phyloP scores from a whole-genome alignment of 2,329 filamentous ascomycete genomes.

The Aspergillus caelatus region DNA sequence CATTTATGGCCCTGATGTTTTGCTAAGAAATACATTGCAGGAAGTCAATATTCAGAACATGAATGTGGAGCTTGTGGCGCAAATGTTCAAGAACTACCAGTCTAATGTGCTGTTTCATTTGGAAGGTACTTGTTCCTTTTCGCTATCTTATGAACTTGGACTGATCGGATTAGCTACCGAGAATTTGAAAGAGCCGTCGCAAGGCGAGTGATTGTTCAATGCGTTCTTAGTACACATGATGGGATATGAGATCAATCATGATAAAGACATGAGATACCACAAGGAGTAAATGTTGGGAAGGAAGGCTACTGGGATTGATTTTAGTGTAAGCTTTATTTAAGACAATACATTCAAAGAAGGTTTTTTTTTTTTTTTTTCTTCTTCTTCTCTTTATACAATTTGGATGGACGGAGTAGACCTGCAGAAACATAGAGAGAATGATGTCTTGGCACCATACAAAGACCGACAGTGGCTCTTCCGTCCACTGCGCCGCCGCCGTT shows the following conservation, averaged over 20 bases:
- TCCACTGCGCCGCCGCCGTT: conserved; percentile 17
- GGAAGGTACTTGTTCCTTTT: conserved; percentile 66
- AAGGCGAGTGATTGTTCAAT: conserved; percentile 25
- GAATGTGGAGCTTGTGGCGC: conserved; percentile 95
- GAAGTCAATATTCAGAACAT: conserved; percentile 99
- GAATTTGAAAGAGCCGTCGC: conserved; percentile 77
- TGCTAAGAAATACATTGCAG: conserved; percentile 48
- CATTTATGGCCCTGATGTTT: not conserved
- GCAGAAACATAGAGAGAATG: not conserved
- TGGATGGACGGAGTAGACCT: not conserved
- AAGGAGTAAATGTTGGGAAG: not conserved
- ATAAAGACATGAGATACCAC: not conserved
- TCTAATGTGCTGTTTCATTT: conserved; percentile 96
- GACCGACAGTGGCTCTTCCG: conserved; percentile 17
- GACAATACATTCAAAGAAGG: not conserved
- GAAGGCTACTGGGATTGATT: not conserved
- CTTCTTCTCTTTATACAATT: not conserved
- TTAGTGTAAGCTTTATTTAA: not conserved
- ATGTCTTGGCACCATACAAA: conserved; percentile 25
- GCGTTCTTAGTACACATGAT: not conserved
- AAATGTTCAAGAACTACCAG: conserved; percentile 99
- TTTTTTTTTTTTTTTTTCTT: not conserved
- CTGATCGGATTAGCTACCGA: conserved; percentile 67
- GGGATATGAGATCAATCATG: not conserved
- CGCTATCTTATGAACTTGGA: not conserved